Evolutionary conservation across 345 rosid species (phyloP).

Genomic region (Salix dunnii): DNA sequence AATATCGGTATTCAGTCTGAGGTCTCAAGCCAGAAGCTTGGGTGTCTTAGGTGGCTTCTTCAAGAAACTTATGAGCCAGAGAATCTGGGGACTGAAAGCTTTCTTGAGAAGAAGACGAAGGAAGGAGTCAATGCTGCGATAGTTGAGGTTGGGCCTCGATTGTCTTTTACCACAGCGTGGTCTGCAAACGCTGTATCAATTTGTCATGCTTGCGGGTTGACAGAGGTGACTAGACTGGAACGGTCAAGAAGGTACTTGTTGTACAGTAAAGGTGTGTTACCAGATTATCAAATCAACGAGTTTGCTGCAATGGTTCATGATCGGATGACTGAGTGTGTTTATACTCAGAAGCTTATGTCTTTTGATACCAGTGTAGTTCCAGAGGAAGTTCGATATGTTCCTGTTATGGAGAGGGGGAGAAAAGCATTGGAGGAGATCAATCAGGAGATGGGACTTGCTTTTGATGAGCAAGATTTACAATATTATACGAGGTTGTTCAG

Average conservation of each 20-base stretch:
- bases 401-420: slow-evolving; percentile 84
- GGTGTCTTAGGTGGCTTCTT: slow-evolving; percentile 72
- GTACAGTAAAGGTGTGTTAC: slow-evolving; percentile 52
- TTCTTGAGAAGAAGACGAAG: slow-evolving; percentile 69
- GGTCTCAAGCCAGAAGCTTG: slow-evolving; percentile 48
- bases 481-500: slow-evolving; percentile 70
- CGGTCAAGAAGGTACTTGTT: slow-evolving; percentile 80
- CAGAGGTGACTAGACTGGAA: slow-evolving; percentile 74
- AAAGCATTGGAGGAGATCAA: slow-evolving; percentile 85
- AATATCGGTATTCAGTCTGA: slow-evolving; percentile 55
- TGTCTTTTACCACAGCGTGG: slow-evolving; percentile 96
- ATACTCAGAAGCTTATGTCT: slow-evolving; percentile 51
- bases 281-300: slow-evolving; percentile 49
- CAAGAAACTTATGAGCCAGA: slow-evolving; percentile 90
- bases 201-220: slow-evolving; percentile 71
- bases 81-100: slow-evolving; percentile 66
- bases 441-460: slow-evolving; percentile 86
- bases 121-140: slow-evolving; percentile 54
- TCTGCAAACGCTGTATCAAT: slow-evolving; percentile 88
- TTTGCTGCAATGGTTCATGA: slow-evolving; percentile 86
- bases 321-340: slow-evolving; percentile 86
- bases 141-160: slow-evolving; percentile 80
- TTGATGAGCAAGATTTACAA: slow-evolving; percentile 92
- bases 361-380: slow-evolving; percentile 67
- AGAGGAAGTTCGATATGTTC: slow-evolving; percentile 64